Conservation (phyloP, 2,329 filamentous ascomycete genomes). For the Claviceps pazoutovae region DNA sequence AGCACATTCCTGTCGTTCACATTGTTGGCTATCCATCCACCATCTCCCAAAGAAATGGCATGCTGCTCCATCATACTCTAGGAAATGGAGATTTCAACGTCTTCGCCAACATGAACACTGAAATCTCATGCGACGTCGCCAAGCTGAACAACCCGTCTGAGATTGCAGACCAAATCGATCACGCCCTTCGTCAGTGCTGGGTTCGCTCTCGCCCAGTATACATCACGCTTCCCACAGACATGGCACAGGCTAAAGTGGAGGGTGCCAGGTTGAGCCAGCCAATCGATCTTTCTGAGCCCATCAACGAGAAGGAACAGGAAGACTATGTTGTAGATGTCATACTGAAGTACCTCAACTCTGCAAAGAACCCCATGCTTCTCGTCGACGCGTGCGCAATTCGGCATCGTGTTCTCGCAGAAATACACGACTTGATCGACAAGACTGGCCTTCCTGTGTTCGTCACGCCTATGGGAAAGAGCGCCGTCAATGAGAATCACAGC, state of each 20-base stretch:
- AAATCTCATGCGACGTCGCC: constrained; percentile 57
- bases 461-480: constrained; percentile 82
- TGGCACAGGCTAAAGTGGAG: constrained; percentile 63
- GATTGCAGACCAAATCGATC: constrained; percentile 63
- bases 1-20: constrained; percentile 58
- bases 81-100: constrained; percentile 71
- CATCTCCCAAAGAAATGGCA: constrained; percentile 31
- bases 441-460: constrained; percentile 70
- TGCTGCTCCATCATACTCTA: constrained; percentile 52
- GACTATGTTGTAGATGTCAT: constrained; percentile 73
- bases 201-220: constrained; percentile 67
- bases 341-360: constrained; percentile 55
- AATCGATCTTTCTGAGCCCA: constrained; percentile 50
- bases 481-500: constrained; percentile 61
- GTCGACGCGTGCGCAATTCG: constrained; percentile 75
- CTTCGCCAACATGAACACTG: constrained; percentile 63
- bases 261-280: constrained; percentile 55
- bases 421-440: constrained; percentile 57
- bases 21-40: constrained; percentile 43
- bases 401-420: constrained; percentile 58
- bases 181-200: constrained; percentile 62
- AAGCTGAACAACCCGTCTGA: constrained; percentile 56
- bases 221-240: constrained; percentile 69
- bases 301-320: constrained; percentile 58
- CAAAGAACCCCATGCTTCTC: constrained; percentile 63